Evolutionary conservation across 345 rosid genomes (phyloP).

Genomic region (Barbarea vulgaris): DNA sequence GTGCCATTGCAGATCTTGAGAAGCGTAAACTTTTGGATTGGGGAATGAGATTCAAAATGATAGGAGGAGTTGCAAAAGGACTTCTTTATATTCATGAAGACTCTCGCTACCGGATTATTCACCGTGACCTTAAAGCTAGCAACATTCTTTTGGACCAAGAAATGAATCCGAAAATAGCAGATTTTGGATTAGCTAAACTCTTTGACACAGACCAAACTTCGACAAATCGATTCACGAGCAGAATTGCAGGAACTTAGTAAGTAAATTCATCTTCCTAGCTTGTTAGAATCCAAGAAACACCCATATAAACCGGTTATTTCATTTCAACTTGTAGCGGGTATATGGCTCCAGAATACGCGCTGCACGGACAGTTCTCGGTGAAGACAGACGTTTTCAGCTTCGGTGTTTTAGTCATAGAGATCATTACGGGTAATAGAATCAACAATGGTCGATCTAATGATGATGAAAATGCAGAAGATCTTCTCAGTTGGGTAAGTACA

Average conservation of each 20-base stretch:
- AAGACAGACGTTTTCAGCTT: constrained; percentile 42
- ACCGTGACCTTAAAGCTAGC: constrained; percentile 65
- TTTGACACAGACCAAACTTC: constrained; percentile 41
- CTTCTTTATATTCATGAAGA: constrained; percentile 48
- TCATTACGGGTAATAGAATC: constrained; percentile 36
- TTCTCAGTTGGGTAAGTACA: constrained; percentile 40
- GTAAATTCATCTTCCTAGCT: not conserved
- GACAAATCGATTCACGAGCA: constrained; percentile 45
- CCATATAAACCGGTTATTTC: not conserved
- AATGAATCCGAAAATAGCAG: constrained; percentile 63
- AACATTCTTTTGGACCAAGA: constrained; percentile 51
- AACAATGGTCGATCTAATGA: constrained; percentile 23
- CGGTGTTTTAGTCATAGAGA: constrained; percentile 42
- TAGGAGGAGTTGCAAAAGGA: constrained; percentile 29
- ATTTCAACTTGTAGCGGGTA: constrained; percentile 32
- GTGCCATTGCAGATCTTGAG: not conserved
- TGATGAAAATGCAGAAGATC: constrained; percentile 34
- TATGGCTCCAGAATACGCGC: constrained; percentile 43
- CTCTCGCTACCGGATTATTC: constrained; percentile 53
- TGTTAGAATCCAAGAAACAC: not conserved
- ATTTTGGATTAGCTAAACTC: constrained; percentile 60
- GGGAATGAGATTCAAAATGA: constrained; percentile 24
- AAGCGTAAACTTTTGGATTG: constrained; percentile 26
- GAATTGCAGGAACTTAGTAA: constrained; percentile 57
- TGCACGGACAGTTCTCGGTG: constrained; percentile 38